These are phyloP conservation scores for Nigrospora osmanthi DNA, from an alignment of 2,329 filamentous ascomycete species.

Conservation along the genomic window DNA sequence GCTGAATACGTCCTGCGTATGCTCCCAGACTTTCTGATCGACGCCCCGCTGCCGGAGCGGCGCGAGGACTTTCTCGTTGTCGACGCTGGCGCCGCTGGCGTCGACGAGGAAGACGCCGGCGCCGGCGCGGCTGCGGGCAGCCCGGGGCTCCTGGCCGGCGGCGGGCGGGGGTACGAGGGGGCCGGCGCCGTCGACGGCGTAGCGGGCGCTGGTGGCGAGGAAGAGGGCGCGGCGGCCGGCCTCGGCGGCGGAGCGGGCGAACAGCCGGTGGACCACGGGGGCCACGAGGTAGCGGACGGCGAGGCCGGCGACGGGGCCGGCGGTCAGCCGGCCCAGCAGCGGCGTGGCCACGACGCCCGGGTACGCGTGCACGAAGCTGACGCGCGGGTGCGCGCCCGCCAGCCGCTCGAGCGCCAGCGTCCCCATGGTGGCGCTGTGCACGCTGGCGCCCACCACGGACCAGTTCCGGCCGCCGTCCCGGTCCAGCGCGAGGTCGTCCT, in stretches of 20 bases:
- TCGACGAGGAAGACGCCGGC: conserved; percentile 3
- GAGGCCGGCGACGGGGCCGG: not conserved
- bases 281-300: not conserved
- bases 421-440: conserved; percentile 37
- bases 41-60: conserved; percentile 1
- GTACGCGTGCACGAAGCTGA: conserved; percentile 24
- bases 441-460: conserved; percentile 26
- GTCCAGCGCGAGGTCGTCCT: conserved; percentile 33
- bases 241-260: not conserved
- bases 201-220: not conserved
- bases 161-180: not conserved
- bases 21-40: conserved; percentile 1
- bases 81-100: not conserved
- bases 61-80: conserved; percentile 1
- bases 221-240: conserved; percentile 2
- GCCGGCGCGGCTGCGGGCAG: not conserved
- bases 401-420: conserved; percentile 39
- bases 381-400: conserved; percentile 28
- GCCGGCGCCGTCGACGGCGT: not conserved
- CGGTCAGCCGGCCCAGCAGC: not conserved
- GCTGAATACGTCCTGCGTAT: conserved; percentile 1
- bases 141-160: not conserved
- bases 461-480: conserved; percentile 16
- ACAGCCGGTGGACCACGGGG: not conserved
- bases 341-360: conserved; percentile 17